Evolutionary conservation across 345 rosid species (phyloP).

Genomic region (Salix koriyanagi): DNA sequence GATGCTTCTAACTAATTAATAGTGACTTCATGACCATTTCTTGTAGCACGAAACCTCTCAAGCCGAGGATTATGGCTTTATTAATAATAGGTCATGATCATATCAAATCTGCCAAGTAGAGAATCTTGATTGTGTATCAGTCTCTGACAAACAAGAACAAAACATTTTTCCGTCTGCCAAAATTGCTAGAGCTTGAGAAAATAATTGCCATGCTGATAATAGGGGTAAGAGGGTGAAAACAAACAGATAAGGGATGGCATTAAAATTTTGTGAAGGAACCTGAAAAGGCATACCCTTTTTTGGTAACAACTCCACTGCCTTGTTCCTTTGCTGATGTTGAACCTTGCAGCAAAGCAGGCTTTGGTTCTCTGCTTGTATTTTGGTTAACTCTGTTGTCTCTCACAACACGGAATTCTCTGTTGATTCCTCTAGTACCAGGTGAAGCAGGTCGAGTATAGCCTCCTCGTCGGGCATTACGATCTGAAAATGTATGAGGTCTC

Average conservation of each 20-base stretch:
- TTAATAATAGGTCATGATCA: background rate
- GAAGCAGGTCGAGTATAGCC: conserved; percentile 37
- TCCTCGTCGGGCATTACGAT: conserved; percentile 43
- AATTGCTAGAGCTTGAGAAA: background rate
- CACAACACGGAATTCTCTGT: conserved; percentile 51
- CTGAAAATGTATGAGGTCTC: conserved; percentile 30
- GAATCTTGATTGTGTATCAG: background rate
- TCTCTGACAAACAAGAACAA: background rate
- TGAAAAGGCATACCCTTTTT: conserved; percentile 47
- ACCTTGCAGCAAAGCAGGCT: conserved; percentile 34
- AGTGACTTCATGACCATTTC: background rate
- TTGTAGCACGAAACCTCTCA: background rate
- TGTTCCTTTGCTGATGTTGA: conserved; percentile 31
- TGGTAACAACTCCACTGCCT: conserved; percentile 22
- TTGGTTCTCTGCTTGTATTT: conserved; percentile 39
- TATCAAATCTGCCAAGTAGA: background rate
- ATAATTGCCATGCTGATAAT: background rate
- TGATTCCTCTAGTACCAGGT: conserved; percentile 47
- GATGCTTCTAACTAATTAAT: background rate
- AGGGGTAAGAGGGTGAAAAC: background rate
- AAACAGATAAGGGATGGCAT: background rate
- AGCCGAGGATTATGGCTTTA: background rate
- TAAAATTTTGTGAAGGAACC: background rate
- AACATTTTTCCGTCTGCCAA: background rate
- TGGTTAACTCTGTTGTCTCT: conserved; percentile 65